Conservation (phyloP, 1,284 basidiomycete species). For the Somion occarium region DNA sequence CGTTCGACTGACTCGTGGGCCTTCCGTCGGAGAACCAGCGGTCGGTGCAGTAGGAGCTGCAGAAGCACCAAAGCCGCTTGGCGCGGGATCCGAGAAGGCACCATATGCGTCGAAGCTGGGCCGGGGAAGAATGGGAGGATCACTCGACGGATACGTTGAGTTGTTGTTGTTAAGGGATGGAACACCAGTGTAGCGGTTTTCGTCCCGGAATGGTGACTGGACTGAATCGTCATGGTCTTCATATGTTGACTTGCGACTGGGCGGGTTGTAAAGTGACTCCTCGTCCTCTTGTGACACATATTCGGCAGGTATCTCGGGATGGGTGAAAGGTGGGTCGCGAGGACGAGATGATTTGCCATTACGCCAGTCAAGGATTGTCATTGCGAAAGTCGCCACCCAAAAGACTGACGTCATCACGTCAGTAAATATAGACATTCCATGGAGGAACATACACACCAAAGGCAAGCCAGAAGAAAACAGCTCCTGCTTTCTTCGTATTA, state of each 20-base stretch:
- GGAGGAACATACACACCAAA: conserved; percentile 42
- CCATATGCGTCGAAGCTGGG: conserved; percentile 83
- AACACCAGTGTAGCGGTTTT: conserved; percentile 39
- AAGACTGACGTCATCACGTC: conserved; percentile 38
- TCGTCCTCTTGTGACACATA: conserved; percentile 36
- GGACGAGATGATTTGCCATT: conserved; percentile 55
- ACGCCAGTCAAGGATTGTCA: conserved; percentile 71
- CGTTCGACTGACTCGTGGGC: conserved; percentile 68
- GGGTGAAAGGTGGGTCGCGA: conserved; percentile 68
- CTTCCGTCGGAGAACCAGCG: conserved; percentile 33
- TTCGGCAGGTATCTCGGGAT: conserved; percentile 43
- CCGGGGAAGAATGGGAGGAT: conserved; percentile 32
- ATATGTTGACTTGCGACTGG: conserved; percentile 28
- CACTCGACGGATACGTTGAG: conserved; percentile 26
- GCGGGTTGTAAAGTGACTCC: conserved; percentile 39
- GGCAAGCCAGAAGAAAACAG: conserved; percentile 84
- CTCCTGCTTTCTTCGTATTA: conserved; percentile 82
- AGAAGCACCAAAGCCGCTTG: conserved; percentile 51
- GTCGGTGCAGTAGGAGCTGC: conserved; percentile 17
- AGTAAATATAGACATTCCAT: conserved; percentile 3
- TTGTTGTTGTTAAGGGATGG: conserved; percentile 27
- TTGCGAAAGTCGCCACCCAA: conserved; percentile 59
- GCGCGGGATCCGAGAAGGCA: conserved; percentile 80
- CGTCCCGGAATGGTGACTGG: conserved; percentile 50
- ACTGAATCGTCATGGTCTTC: conserved; percentile 33